Evolutionary conservation across 345 rosid species (phyloP).

Genomic region (Heritiera littoralis): DNA sequence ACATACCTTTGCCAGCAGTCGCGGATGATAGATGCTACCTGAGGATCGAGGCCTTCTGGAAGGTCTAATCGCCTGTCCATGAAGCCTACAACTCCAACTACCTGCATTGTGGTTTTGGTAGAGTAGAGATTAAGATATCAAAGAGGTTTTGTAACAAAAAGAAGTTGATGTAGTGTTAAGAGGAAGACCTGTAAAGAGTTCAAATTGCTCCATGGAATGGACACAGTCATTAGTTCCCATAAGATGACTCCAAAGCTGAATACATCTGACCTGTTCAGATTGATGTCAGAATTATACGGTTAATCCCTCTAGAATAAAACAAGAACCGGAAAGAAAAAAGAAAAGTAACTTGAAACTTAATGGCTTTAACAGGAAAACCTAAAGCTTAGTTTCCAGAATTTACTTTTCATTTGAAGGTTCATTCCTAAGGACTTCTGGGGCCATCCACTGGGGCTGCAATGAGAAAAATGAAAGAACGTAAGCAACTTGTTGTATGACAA

Average conservation of each 20-base stretch:
- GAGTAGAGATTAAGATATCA: neutral
- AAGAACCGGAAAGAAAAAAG: neutral
- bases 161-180: neutral
- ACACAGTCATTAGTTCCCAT: conserved; percentile 82
- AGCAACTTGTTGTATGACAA: neutral
- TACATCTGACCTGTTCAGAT: conserved; percentile 71
- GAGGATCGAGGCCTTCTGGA: conserved; percentile 71
- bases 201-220: conserved; percentile 78
- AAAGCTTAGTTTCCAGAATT: conserved; percentile 16
- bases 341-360: neutral
- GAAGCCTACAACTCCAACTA: conserved; percentile 89
- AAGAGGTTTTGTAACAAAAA: neutral
- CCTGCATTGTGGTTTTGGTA: conserved; percentile 31
- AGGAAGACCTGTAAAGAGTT: conserved; percentile 64
- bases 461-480: neutral
- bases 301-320: neutral
- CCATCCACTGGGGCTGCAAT: conserved; percentile 97
- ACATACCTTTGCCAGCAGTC: conserved; percentile 82
- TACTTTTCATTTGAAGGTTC: conserved; percentile 95
- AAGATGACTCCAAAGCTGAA: conserved; percentile 81
- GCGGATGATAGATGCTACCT: conserved; percentile 56
- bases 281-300: neutral
- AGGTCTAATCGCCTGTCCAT: conserved; percentile 84
- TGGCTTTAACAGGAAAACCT: neutral
- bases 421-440: conserved; percentile 86